Base-by-base conservation (phyloP, 2,329 filamentous ascomycete genomes). In the Onygenales sp. region DNA sequence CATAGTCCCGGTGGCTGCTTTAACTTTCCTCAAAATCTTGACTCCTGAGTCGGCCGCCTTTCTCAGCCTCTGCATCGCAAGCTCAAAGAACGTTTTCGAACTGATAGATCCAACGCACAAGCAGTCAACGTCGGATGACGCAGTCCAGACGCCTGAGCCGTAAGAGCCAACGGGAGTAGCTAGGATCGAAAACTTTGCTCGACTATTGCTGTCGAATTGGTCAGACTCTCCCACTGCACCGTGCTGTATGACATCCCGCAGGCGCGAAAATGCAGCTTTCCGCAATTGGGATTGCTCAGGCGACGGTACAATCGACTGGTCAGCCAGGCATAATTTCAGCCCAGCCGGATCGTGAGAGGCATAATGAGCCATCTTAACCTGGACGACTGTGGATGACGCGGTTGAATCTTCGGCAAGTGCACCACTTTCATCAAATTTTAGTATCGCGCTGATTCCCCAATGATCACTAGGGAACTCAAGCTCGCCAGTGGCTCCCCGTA, bases 91-190 rank as follows among this genome's bases (percentile, higher is more conserved):
- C 0, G 76, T 80, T 55, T 72, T 75, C 1, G 81, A 69, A 61
- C 81, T 81, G 54, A 84, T 80, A 21, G 78, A 74, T 1, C 83
- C 82, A 56, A 87, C 79, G 58, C 78, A 85, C 5, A 87, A 73
- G 59, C 82, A 83, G 65, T 87, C 82, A 6, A 87, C 75, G 59
- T 86, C 82, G 1, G 83, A 86, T 0, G 73, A 64, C 1, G 70
- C 61, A 1, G 78, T 81, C 81, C 83, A 86, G 2, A 83, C 78
- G 8, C 78, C 79, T 2, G 87, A 69, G 2, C 78, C 80, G 60
- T 83, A 85, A 0, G 84, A 86, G 0, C 84, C 84, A n/a, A 86
- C 81, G 0, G 83, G 75, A 5, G 81, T 73, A 7, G 86, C 61
- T 1, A 82, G 69, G 39, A 85, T 68, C 1, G 74, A 63, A 14